Percentiles rank a stretch among this genome's conserved stretches.
Evolutionary conservation across 179 eudicot species (phyloP).

Genomic region (Patellifolia procumbens): DNA sequence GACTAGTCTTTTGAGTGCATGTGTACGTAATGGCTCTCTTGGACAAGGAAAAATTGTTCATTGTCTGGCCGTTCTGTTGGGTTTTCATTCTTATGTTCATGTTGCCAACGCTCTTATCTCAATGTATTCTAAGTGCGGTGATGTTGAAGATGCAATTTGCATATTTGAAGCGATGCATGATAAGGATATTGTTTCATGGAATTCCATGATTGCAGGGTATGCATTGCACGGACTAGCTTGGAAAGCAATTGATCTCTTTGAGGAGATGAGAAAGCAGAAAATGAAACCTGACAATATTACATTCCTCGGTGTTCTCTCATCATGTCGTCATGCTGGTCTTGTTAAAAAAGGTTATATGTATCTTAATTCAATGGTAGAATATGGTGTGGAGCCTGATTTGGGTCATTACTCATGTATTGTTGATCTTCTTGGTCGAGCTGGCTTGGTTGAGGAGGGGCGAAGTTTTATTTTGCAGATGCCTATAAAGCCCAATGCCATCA

Average conservation of each 20-base stretch:
- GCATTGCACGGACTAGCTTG: constrained; percentile 60
- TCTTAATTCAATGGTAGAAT: constrained; percentile 42
- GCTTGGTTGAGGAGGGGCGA: constrained; percentile 51
- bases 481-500: constrained; percentile 56
- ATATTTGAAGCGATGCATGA: constrained; percentile 39
- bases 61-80: constrained; percentile 44
- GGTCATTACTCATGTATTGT: constrained; percentile 68
- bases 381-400: constrained; percentile 46
- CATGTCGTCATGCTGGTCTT: constrained; percentile 69
- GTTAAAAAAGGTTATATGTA: constrained; percentile 50
- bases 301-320: constrained; percentile 57
- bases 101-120: constrained; percentile 58
- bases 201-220: constrained; percentile 62
- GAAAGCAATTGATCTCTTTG: constrained; percentile 52
- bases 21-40: constrained; percentile 55
- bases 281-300: constrained; percentile 59
- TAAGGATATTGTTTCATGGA: constrained; percentile 64
- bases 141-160: constrained; percentile 42
- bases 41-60: constrained; percentile 53
- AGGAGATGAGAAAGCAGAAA: constrained; percentile 43
- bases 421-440: constrained; percentile 65
- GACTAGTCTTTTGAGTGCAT: constrained; percentile 57
- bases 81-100: constrained; percentile 46
- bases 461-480: constrained; percentile 56
- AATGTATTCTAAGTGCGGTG: constrained; percentile 67